phyloP scores from a whole-genome alignment of 208 protist species.

The Crithidia thermophila region DNA sequence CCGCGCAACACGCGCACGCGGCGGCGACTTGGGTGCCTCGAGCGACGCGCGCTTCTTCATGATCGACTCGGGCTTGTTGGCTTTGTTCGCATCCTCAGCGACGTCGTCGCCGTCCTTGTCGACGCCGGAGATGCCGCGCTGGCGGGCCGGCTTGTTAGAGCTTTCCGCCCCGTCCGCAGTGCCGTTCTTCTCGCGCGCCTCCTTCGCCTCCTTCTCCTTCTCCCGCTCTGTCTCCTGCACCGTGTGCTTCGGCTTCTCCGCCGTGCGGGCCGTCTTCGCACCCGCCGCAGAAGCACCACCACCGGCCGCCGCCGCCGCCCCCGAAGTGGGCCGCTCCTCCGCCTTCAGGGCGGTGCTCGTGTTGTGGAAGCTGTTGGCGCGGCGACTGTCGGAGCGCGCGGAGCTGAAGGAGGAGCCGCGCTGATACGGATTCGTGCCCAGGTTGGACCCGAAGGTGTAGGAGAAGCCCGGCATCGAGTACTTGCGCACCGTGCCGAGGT shows the following conservation, averaged over 20 bases:
- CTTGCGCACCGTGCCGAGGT: conserved; percentile 46
- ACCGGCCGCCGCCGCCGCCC: too few relatives aligned
- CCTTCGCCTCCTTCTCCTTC: conserved; percentile 5
- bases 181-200: too few relatives aligned
- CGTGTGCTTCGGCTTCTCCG: too few relatives aligned
- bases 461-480: conserved; percentile 39
- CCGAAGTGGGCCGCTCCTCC: not conserved
- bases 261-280: too few relatives aligned
- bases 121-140: conserved; percentile 8
- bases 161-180: too few relatives aligned
- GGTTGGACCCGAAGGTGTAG: conserved; percentile 45
- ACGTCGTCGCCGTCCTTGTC: conserved; percentile 22
- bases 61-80: conserved; percentile 17
- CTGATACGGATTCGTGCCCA: conserved; percentile 12
- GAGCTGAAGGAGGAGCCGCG: conserved; percentile 20
- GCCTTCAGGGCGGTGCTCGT: conserved; percentile 23
- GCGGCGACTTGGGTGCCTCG: conserved; percentile 30
- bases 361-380: conserved; percentile 24
- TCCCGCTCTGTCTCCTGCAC: conserved; percentile 12
- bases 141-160: not conserved
- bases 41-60: conserved; percentile 20
- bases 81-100: not conserved
- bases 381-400: not conserved
- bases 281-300: too few relatives aligned
- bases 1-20: conserved; percentile 6